phyloP scores from a whole-genome alignment of 371 early-diverging fungal genomes.

The Mucor sp. region DNA sequence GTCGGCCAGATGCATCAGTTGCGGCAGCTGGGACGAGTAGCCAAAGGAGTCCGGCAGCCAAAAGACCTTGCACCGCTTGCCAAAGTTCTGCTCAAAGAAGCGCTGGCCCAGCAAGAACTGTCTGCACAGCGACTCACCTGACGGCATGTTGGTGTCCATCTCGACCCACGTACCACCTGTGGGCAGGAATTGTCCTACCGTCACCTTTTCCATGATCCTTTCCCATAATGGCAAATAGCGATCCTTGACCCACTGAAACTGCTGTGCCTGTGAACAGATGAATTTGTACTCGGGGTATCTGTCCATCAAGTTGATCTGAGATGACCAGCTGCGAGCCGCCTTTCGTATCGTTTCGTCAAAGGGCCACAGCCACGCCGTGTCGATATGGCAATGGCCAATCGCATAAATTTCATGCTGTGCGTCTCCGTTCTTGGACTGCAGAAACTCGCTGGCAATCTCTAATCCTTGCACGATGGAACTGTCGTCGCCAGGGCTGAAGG shows the following conservation, averaged over 20 bases:
- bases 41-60: slow-evolving; percentile 95
- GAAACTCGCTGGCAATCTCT: slow-evolving; percentile 61
- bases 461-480: slow-evolving; percentile 52
- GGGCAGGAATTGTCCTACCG: slow-evolving; percentile 79
- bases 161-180: slow-evolving; percentile 97
- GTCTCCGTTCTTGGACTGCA: slow-evolving; percentile 52
- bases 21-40: slow-evolving; percentile 63
- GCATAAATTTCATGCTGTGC: slow-evolving; percentile 37
- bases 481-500: slow-evolving; percentile 56
- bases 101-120: slow-evolving; percentile 93
- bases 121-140: slow-evolving; percentile 90
- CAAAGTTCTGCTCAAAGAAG: slow-evolving; percentile 83
- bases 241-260: slow-evolving; percentile 87
- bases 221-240: slow-evolving; percentile 81
- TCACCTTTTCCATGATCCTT: slow-evolving; percentile 65
- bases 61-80: slow-evolving; percentile 75
- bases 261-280: slow-evolving; percentile 92
- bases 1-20: slow-evolving; percentile 76
- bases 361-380: slow-evolving; percentile 78
- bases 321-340: slow-evolving; percentile 86
- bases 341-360: slow-evolving; percentile 94
- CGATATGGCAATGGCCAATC: slow-evolving; percentile 44
- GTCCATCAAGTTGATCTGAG: slow-evolving; percentile 81
- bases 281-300: slow-evolving; percentile 85
- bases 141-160: slow-evolving; percentile 96